Evolutionary conservation across 2,329 filamentous ascomycete species (phyloP).

Genomic region (Eutypa lata): DNA sequence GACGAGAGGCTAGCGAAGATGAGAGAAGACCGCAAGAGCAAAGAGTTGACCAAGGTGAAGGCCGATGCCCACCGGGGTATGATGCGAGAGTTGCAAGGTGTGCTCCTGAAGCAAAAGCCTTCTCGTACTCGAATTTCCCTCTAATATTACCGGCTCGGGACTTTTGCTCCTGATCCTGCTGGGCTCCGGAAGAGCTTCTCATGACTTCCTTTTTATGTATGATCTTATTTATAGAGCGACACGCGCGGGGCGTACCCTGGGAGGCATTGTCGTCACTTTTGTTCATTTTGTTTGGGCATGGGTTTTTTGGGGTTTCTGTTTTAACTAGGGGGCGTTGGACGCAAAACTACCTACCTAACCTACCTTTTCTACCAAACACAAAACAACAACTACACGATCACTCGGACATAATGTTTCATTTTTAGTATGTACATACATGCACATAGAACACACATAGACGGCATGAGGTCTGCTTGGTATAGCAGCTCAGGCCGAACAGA

Average conservation of each 20-base stretch:
- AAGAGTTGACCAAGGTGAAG: conserved; percentile 69
- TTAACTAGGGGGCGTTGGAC: conserved; percentile 2
- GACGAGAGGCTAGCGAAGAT: conserved; percentile 87
- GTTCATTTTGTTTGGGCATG: neutral
- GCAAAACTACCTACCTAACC: neutral
- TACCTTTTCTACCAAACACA: no score
- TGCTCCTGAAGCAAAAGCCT: conserved; percentile 61
- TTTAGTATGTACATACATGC: conserved; percentile 11
- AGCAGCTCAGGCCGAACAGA: no score
- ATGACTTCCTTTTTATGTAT: neutral
- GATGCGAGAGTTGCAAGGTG: conserved; percentile 87
- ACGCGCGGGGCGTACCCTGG: no score
- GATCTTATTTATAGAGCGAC: neutral
- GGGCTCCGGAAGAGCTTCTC: neutral
- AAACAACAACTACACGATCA: conserved; percentile 16
- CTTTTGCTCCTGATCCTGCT: no score
- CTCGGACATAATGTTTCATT: conserved; percentile 22
- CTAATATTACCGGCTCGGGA: conserved; percentile 7
- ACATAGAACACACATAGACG: no score
- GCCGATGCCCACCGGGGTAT: conserved; percentile 82
- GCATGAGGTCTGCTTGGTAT: no score
- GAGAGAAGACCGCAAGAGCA: conserved; percentile 77
- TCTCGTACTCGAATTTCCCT: conserved; percentile 22
- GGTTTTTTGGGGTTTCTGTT: conserved; percentile 1
- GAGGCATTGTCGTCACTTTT: no score